Base-by-base conservation (phyloP, 2,329 filamentous ascomycete species). In the Aspergillus jensenii region DNA sequence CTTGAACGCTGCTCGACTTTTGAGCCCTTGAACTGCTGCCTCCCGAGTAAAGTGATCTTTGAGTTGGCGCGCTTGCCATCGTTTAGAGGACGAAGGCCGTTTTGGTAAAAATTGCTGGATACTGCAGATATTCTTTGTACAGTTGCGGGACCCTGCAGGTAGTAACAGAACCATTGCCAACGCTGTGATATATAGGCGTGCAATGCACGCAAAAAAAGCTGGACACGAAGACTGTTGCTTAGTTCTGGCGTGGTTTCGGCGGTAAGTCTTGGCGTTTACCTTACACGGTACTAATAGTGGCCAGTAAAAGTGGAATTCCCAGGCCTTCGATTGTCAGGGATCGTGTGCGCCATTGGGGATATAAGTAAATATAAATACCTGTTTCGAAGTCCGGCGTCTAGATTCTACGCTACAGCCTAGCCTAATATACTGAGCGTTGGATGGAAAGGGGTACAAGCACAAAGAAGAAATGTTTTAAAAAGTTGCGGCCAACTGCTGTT, bases 1-100 rank as follows among this genome's bases (percentile, higher is more conserved):
- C 75, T 99, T 99, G 75, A 95, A 97, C 0, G 93, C 95, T 25
- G 95, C 95, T 61, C 95, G 86, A 67, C 91, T 96, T 76, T 93
- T 97, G 58, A 97, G 78, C 0, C 88, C 88, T 64, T 90, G 83
- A 2, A 96, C 86, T 68, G 87, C 89, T 46, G 95, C 93, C 66
- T 90, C 85, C 56, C 84, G 85, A 0, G 89, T 84, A 71, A 87
- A 96, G 17, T 76, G 76, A 76, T 99, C 95, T 41, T 76, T 82
- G 40, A 79, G 79, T 70, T 97, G 93, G 19, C 95, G 88, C 52
- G 83, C 82, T 73, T 91, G 91, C 95, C 95, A 99, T 74, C 87
- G 81, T 51, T 84, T 90, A 1, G 88, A 91, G 2, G 90, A 92
- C 0, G 72, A 68, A 35, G 65, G 62, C 25, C 72, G 64, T 33